Evolutionary conservation across 768 basidiomycete genomes (phyloP), one percentile per base, ranked within the genome.

Genomic region (Mycena alexandri): DNA sequence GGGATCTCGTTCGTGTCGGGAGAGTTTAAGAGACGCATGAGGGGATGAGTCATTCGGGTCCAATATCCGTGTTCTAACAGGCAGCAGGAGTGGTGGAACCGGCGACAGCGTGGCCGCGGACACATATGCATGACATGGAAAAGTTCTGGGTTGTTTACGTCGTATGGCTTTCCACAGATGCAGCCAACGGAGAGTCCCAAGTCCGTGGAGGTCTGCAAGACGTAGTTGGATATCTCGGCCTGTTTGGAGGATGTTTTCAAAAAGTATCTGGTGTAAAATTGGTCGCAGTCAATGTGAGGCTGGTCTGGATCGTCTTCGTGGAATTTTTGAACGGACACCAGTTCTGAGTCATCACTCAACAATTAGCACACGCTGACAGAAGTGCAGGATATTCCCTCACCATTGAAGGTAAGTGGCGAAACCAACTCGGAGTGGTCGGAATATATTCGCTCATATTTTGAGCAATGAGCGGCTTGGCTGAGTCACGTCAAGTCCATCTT

Each of bases 81-180:
- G 33, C 69, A 70, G 1, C 29, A 29, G 8, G 36, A 34, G 55
- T 70, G 69, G 51, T 63, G 61, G n/a, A 48, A 70, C 8, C 57
- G 44, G 6, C 65, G 56, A 29, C 69, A 70, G 41, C 5, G 22
- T 10, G 65, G 56, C 17, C 61, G 60, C 12, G 69, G 59, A 24
- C 69, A 70, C 65, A 70, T 63, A 46, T 70, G 46, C 65, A 67
- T 67, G 5, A 67, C 11, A 11, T 33, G 47, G 21, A 63, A 34
- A 0, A 61, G 48, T 22, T 48, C 21, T 6, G 22, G 17, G 50
- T 53, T 43, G 10, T 34, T 42, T 12, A 70, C 6, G 17, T 66
- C 19, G 52, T 70, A 70, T 14, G 69, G 69, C 16, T 2, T 2
- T 13, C 36, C 36, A 43, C 69, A 70, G 43, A 70, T 56, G 22